Evolutionary conservation across 2,329 filamentous ascomycete species (phyloP).

Genomic region (Pseudogymnoascus destructans): DNA sequence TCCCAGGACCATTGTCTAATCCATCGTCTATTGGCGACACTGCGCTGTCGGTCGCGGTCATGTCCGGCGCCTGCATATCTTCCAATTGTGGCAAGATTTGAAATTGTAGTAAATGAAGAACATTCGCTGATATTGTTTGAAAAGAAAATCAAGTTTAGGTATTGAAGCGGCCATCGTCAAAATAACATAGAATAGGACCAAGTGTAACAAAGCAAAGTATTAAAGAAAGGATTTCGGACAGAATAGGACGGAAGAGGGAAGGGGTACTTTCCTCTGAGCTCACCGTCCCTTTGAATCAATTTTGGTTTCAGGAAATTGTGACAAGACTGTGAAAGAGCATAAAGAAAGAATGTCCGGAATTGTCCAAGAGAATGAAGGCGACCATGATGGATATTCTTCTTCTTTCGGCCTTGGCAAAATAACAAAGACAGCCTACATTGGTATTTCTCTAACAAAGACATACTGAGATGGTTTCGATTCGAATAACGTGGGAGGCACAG

Average conservation of each 20-base stretch:
- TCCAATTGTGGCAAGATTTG: neutral
- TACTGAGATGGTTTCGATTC: neutral
- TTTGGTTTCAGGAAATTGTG: neutral
- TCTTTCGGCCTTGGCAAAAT: neutral
- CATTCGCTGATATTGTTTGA: neutral
- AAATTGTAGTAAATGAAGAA: neutral
- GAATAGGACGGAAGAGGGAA: neutral
- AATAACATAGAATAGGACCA: constrained; percentile 1
- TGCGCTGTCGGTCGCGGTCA: neutral
- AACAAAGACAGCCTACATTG: neutral
- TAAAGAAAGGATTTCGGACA: neutral
- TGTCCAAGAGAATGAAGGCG: neutral
- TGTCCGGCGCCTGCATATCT: neutral
- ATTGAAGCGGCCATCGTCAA: constrained; percentile 1
- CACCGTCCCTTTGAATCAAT: neutral
- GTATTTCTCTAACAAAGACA: neutral
- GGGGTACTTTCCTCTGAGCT: neutral
- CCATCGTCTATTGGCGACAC: neutral
- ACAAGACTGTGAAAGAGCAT: neutral
- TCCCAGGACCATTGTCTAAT: neutral
- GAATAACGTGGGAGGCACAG: neutral
- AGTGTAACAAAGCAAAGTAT: constrained; percentile 2
- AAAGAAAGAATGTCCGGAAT: constrained; percentile 1
- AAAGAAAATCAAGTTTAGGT: neutral
- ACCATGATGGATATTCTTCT: neutral